These are phyloP conservation scores for Elaeagnus macrophylla DNA, from an alignment of 306 rosid species.

Conservation along the genomic window DNA sequence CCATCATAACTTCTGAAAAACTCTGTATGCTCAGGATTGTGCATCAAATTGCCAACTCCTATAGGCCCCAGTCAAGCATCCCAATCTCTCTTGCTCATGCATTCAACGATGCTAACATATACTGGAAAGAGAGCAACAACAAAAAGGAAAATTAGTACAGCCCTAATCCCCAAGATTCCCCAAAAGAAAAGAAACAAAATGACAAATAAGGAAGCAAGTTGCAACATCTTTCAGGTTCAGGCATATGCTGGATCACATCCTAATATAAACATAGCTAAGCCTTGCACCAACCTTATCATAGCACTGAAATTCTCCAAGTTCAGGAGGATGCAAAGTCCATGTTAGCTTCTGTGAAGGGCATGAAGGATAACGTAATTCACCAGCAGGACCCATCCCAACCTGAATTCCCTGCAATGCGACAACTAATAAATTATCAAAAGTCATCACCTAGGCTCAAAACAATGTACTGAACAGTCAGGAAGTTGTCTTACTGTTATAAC, in stretches of 20 bases:
- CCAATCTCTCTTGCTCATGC: slow-evolving; percentile 65
- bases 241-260: slow-evolving; percentile 6
- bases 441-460: neutral
- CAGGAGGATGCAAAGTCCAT: slow-evolving; percentile 39
- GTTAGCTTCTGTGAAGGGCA: slow-evolving; percentile 36
- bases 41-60: slow-evolving; percentile 49
- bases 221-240: slow-evolving; percentile 20
- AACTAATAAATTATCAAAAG: slow-evolving; percentile 11
- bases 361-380: slow-evolving; percentile 87
- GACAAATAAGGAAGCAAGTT: neutral
- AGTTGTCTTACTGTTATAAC: slow-evolving; percentile 58
- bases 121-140: slow-evolving; percentile 36
- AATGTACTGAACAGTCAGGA: slow-evolving; percentile 13
- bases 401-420: slow-evolving; percentile 58
- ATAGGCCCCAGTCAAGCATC: slow-evolving; percentile 65
- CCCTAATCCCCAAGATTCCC: slow-evolving; percentile 1
- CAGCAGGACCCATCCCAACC: slow-evolving; percentile 90
- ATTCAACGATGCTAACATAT: slow-evolving; percentile 74
- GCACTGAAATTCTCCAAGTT: slow-evolving; percentile 86
- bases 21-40: slow-evolving; percentile 35
- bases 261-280: slow-evolving; percentile 17
- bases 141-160: slow-evolving; percentile 13
- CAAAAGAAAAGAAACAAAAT: neutral
- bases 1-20: slow-evolving; percentile 48
- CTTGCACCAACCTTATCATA: slow-evolving; percentile 60